Conservation (phyloP, 2,329 filamentous ascomycete species). For the Alternaria burnsii region DNA sequence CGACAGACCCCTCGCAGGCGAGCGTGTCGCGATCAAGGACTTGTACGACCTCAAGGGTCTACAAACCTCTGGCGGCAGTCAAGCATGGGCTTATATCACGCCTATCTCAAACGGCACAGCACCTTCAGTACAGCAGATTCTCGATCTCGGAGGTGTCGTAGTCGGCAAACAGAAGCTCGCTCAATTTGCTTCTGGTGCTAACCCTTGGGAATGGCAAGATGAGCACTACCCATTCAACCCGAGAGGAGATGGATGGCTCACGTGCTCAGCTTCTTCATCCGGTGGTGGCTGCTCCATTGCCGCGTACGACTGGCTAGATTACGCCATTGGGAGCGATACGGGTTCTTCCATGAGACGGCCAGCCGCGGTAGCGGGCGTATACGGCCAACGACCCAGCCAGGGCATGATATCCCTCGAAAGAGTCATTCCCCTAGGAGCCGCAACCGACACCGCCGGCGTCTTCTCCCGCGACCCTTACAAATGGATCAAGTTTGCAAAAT, state of each 20-base stretch:
- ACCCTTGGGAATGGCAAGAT: conserved; percentile 41
- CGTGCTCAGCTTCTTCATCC: conserved; percentile 40
- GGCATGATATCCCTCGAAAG: conserved; percentile 37
- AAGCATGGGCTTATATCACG: conserved; percentile 35
- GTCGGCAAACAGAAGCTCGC: conserved; percentile 64
- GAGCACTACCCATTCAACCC: conserved; percentile 56
- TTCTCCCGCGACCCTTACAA: conserved; percentile 41
- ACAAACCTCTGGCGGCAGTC: conserved; percentile 34
- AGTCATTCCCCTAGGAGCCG: conserved; percentile 33
- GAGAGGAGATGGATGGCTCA: conserved; percentile 43
- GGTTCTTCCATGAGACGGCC: conserved; percentile 60
- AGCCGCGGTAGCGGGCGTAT: conserved; percentile 54
- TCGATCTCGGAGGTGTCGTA: conserved; percentile 50
- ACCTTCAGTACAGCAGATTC: conserved; percentile 34
- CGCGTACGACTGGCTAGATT: conserved; percentile 58
- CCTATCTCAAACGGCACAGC: conserved; percentile 29
- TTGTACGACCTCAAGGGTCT: conserved; percentile 39
- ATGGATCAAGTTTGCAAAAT: conserved; percentile 51
- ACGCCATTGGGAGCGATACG: conserved; percentile 57
- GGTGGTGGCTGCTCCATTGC: conserved; percentile 53
- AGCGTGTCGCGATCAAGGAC: conserved; percentile 42
- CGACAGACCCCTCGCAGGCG: conserved; percentile 35
- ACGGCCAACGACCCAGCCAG: conserved; percentile 46
- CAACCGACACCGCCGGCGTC: conserved; percentile 39
- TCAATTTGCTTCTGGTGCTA: conserved; percentile 54